Evolutionary conservation across 495 filamentous ascomycete species (phyloP).

Genomic region (Penicillium canariense): DNA sequence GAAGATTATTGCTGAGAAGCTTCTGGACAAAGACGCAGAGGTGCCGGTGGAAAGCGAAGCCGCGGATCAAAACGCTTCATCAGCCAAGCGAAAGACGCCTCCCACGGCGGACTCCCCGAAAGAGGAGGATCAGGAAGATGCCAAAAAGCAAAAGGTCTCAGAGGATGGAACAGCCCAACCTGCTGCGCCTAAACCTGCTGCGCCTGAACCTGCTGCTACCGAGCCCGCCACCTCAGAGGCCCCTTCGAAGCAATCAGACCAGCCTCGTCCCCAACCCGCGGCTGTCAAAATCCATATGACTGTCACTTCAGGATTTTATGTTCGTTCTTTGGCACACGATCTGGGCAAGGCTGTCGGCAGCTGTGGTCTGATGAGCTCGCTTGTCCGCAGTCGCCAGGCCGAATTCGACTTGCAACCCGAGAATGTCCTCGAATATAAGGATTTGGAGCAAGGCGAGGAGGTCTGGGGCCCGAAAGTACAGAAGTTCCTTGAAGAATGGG

Average conservation of each 20-base stretch:
- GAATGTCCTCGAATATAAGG: conserved; percentile 80
- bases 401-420: conserved; percentile 61
- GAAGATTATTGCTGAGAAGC: conserved; percentile 68
- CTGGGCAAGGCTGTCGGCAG: conserved; percentile 80
- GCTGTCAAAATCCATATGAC: conserved; percentile 85
- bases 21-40: conserved; percentile 49
- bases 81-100: conserved; percentile 35
- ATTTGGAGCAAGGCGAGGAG: conserved; percentile 73
- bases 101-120: conserved; percentile 27
- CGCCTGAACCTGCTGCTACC: conserved; percentile 18
- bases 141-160: conserved; percentile 39
- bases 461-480: conserved; percentile 79
- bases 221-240: conserved; percentile 15
- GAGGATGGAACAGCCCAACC: conserved; percentile 23
- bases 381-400: conserved; percentile 78
- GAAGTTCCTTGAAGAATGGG: conserved; percentile 62
- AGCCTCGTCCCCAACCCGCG: conserved; percentile 47
- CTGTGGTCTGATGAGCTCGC: conserved; percentile 79
- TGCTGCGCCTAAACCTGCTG: conserved; percentile 8
- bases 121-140: conserved; percentile 20
- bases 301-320: conserved; percentile 95
- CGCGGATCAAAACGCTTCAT: conserved; percentile 12
- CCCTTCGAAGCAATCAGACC: conserved; percentile 11
- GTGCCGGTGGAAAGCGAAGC: conserved; percentile 24
- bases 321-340: conserved; percentile 89